Evolutionary conservation across 2,329 filamentous ascomycete genomes (phyloP), one percentile per base, ranked within the genome.

Genomic region (Cytospora piceicola): DNA sequence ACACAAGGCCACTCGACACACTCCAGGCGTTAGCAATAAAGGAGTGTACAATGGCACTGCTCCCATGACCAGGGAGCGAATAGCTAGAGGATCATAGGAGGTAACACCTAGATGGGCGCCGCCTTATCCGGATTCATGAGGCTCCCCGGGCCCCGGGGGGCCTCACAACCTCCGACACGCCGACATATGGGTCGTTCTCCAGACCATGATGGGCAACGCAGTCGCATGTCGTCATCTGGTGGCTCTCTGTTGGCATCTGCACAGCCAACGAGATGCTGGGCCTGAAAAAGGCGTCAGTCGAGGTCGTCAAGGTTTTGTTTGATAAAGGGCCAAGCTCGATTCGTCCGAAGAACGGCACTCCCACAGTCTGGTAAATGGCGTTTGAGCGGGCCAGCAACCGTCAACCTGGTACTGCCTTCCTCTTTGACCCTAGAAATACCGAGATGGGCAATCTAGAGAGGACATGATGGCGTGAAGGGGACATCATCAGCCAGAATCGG

Each of bases 121-220:
- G n/a, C 46, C 30, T 27, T 24, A 12, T 46, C 34, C 39, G 39
- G 20, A 34, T n/a, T 42, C 56, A 58, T 61, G 51, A 42, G 51
- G 36, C 20, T 53, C 58, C 22, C 36, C 39, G 53, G 32, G 53
- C 15, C n/a, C 55, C 34, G 22, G 58, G 46, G 46, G 34, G 14
- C 42, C n/a, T 34, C n/a, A 59, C 52, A 63, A 64, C 62, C 62
- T 64, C 62, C 62, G 62, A 64, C 62, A 64, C 56, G 62, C 62
- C 62, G 62, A 64, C 36, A 30, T 64, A 36, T 42, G 51, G 54
- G 36, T 53, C 32, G 8, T 17, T 9, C 11, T 54, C 49, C 22
- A 27, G 29, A 22, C 46, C 14, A 34, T 24, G 32, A 54, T 53
- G 24, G 32, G 34, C 46, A 32, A 32, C 52, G 29, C 27, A 22